These are phyloP conservation scores for Starmerella riodocensis DNA, from an alignment of 805 yeast species.

Conservation along the genomic window DNA sequence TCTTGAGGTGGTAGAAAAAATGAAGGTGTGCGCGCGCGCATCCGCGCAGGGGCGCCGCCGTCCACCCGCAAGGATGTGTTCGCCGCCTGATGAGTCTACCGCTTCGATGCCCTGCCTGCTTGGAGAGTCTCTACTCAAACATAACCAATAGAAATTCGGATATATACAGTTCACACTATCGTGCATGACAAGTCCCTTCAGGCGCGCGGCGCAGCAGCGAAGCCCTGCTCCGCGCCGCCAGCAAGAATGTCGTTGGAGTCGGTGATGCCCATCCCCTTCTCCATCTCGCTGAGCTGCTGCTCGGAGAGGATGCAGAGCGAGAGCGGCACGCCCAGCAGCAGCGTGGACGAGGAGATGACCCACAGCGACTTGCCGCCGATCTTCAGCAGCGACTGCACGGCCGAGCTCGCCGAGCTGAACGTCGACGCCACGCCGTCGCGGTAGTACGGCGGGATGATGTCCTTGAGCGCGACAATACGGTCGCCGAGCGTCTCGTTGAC, in stretches of 20 bases:
- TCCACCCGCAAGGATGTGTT: too few species aligned
- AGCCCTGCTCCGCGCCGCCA: conserved; percentile 29
- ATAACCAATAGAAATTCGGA: too few species aligned
- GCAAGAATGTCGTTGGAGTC: conserved; percentile 22
- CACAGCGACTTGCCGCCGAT: conserved; percentile 70
- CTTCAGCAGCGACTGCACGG: conserved; percentile 36
- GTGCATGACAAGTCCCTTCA: neutral
- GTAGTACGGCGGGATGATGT: conserved; percentile 78
- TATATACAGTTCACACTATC: neutral
- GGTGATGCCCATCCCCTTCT: conserved; percentile 54
- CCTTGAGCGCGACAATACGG: conserved; percentile 82
- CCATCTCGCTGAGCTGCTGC: conserved; percentile 88
- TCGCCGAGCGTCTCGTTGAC: conserved; percentile 75
- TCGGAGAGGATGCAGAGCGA: conserved; percentile 80
- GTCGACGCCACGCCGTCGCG: conserved; percentile 38
- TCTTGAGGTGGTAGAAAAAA: too few species aligned
- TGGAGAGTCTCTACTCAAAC: too few species aligned
- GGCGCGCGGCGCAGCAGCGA: conserved; percentile 23
- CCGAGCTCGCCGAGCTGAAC: conserved; percentile 26
- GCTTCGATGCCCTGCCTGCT: too few species aligned
- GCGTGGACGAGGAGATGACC: conserved; percentile 69
- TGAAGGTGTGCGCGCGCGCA: neutral
- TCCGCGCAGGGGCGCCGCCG: too few species aligned
- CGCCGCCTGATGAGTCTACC: too few species aligned
- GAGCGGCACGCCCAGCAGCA: conserved; percentile 85